Conservation (phyloP, 768 basidiomycete genomes). For the Fistulinella prunicolor region DNA sequence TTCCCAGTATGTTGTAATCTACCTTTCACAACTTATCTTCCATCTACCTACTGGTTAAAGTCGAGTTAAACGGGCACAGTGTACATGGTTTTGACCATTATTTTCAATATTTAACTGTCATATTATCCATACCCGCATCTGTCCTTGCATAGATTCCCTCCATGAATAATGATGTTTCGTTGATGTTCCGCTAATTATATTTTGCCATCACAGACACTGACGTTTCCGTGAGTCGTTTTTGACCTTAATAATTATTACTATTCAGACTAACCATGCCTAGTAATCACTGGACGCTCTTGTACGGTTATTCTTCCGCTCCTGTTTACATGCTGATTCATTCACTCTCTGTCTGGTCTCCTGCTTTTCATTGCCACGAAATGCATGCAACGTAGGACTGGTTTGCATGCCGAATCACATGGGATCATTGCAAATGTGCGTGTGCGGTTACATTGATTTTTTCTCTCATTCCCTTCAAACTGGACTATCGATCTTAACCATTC, state of each 20-base stretch:
- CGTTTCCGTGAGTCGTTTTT: slow-evolving; percentile 68
- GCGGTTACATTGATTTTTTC: neutral
- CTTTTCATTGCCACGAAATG: neutral
- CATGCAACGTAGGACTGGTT: slow-evolving; percentile 61
- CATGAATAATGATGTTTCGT: too few relatives aligned
- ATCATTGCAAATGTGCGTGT: slow-evolving; percentile 75
- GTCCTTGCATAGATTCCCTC: too few relatives aligned
- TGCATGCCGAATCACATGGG: slow-evolving; percentile 84
- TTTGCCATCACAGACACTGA: slow-evolving; percentile 63
- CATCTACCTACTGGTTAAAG: neutral
- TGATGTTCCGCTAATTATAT: neutral
- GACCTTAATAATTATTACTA: neutral
- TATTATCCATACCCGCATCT: too few relatives aligned
- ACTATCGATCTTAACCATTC: too few relatives aligned
- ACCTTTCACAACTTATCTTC: neutral
- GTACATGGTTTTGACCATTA: too few relatives aligned
- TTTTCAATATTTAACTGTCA: too few relatives aligned
- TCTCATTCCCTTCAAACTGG: neutral
- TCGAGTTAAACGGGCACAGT: neutral
- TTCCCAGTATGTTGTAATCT: slow-evolving; percentile 72
- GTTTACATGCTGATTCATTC: neutral
- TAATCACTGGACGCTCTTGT: slow-evolving; percentile 90
- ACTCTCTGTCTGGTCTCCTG: too few relatives aligned
- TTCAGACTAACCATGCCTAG: slow-evolving; percentile 33
- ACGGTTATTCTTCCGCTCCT: slow-evolving; percentile 21